Conservation (phyloP, 139 green algal genomes). For the Asterochloris sp. region DNA sequence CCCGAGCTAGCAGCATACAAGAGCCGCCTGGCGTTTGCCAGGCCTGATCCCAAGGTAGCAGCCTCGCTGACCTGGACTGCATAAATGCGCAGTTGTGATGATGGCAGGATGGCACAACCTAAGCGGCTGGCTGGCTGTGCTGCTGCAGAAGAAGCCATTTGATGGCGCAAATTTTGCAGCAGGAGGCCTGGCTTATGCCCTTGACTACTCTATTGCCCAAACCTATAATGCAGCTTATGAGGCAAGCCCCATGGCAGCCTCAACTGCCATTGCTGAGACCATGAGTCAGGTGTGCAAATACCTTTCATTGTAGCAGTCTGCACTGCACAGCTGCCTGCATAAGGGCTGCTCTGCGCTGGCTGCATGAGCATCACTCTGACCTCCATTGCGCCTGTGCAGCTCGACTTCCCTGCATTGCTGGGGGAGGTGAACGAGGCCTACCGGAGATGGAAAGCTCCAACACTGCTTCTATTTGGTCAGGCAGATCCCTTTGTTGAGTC, state of each 20-base stretch:
- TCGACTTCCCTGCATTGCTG: slow-evolving; percentile 50
- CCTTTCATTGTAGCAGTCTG: too few relatives aligned
- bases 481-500: slow-evolving; percentile 64
- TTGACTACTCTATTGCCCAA: slow-evolving; percentile 35
- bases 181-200: slow-evolving; percentile 54
- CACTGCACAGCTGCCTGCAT: not conserved
- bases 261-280: slow-evolving; percentile 40
- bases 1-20: slow-evolving; percentile 78
- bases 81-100: not conserved
- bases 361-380: not conserved
- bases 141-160: slow-evolving; percentile 35
- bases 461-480: slow-evolving; percentile 57
- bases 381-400: not conserved
- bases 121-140: not conserved
- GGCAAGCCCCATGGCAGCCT: slow-evolving; percentile 41
- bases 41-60: slow-evolving; percentile 36
- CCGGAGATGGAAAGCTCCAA: slow-evolving; percentile 52
- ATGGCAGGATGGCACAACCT: not conserved
- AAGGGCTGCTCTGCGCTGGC: not conserved
- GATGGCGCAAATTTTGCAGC: slow-evolving; percentile 47
- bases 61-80: not conserved
- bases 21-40: slow-evolving; percentile 65
- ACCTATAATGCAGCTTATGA: slow-evolving; percentile 25
- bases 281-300: slow-evolving; percentile 52
- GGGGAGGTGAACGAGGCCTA: slow-evolving; percentile 56